Conservation (phyloP, 176 grass and related monocot species). For the Poa pratensis region DNA sequence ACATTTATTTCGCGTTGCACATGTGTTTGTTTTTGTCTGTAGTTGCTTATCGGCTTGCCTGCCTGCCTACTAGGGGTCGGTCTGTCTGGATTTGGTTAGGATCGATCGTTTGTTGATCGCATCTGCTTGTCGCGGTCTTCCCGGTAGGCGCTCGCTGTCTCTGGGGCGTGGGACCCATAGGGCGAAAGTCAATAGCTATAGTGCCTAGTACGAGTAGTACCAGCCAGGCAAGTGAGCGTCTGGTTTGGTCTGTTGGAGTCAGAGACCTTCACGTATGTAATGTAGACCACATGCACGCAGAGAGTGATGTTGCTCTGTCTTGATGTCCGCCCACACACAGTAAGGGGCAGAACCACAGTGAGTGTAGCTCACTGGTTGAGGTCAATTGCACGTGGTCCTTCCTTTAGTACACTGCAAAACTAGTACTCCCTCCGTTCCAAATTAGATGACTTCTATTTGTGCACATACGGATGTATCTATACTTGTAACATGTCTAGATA, state of each 20-base stretch:
- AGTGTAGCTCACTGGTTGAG: too few species aligned
- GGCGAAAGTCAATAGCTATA: constrained; percentile 26
- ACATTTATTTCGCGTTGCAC: neutral
- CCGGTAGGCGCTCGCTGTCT: too few species aligned
- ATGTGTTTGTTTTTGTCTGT: constrained; percentile 1
- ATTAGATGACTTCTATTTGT: too few species aligned
- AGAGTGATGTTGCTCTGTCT: neutral
- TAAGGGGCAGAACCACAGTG: too few species aligned
- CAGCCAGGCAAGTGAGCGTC: neutral
- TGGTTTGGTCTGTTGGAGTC: neutral
- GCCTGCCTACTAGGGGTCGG: neutral
- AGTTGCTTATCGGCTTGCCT: neutral
- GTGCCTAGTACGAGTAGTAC: neutral
- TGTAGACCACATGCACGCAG: neutral
- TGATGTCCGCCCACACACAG: too few species aligned
- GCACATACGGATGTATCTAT: too few species aligned
- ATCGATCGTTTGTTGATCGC: too few species aligned
- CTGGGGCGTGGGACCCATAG: neutral
- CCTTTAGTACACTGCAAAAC: neutral
- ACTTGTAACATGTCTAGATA: too few species aligned
- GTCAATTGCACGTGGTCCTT: neutral
- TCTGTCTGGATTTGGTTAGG: constrained; percentile 34
- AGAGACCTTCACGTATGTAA: neutral
- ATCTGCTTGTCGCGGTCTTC: constrained; percentile 14
- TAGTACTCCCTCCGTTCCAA: too few species aligned